Evolutionary conservation across 768 basidiomycete species (phyloP), one percentile per base, ranked within the genome.

Genomic region (Boletus vermiculosoides): DNA sequence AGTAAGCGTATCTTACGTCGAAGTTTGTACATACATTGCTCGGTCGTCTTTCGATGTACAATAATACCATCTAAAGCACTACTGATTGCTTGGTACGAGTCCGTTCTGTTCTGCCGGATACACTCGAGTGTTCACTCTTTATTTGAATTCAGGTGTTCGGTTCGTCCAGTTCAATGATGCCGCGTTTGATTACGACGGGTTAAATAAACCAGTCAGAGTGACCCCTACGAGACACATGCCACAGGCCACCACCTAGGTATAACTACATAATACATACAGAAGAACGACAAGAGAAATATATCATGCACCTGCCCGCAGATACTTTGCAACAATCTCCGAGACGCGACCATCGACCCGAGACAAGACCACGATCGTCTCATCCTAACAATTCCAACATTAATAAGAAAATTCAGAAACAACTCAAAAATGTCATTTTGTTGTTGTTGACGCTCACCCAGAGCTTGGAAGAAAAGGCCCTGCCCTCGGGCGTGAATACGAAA

Each of bases 361-460:
- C 34, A 69, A 52, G 33, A 58, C 34, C 6, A 51, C 37, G 37
- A 62, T 66, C 33, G 61, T 64, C 30, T 61, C 64, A 12, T 56
- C 50, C 64, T 61, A 33, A 6, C 33, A 23, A 33, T 47, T 40
- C 5, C 15, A 20, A 20, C 39, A n/a, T n/a, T n/a, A 11, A 39
- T 42, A 25, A 54, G 31, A 23, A 37, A 50, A 45, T 28, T 33
- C 22, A 42, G 31, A 45, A 44, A 36, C 33, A 45, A 16, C 5
- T 6, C 0, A 25, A 22, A 37, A 10, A 11, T 5, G 11, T 16
- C 12, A 3, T 12, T 13, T 18, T 20, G 28, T 7, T 3, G 5
- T 34, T 34, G 34, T 46, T 2, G 28, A 37, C 50, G 8, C 69
- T 56, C 52, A 73, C 73, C 71, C 73, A 73, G 45, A 74, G 42